phyloP scores from a whole-genome alignment of 75 land plant genomes.

The Pinus taeda region DNA sequence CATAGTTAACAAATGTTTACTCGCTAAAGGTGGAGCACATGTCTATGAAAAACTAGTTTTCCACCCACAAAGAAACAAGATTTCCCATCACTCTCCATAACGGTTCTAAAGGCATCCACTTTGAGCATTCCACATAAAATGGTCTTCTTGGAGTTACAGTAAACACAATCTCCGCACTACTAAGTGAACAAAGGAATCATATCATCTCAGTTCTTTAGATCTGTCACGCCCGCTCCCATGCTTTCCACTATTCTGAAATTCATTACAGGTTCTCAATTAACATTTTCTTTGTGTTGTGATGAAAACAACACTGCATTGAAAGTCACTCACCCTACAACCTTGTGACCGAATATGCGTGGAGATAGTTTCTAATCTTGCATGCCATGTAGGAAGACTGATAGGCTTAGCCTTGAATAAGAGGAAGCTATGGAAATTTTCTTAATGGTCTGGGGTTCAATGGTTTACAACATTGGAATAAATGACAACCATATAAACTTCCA shows the following conservation, averaged over 20 bases:
- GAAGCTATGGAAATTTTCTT: too few relatives aligned
- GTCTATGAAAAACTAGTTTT: constrained; percentile 49
- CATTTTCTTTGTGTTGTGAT: not conserved
- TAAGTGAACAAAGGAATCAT: constrained; percentile 74
- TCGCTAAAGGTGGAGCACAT: constrained; percentile 77
- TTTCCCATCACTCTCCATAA: constrained; percentile 49
- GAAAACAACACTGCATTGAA: not conserved
- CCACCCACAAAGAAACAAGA: constrained; percentile 30
- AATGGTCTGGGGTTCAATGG: too few relatives aligned
- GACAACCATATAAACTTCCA: too few relatives aligned
- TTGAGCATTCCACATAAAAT: constrained; percentile 49
- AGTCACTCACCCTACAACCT: constrained; percentile 68
- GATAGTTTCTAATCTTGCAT: constrained; percentile 34
- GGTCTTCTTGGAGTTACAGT: constrained; percentile 51
- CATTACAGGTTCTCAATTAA: too few relatives aligned
- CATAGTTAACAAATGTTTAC: constrained; percentile 79
- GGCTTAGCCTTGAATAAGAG: too few relatives aligned
- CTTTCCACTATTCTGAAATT: constrained; percentile 69
- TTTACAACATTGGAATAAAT: too few relatives aligned
- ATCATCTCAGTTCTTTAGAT: constrained; percentile 57
- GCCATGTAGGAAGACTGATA: too few relatives aligned
- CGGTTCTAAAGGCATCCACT: constrained; percentile 32
- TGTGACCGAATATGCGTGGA: constrained; percentile 89
- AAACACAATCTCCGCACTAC: constrained; percentile 58
- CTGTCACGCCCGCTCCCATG: constrained; percentile 73